Evolutionary conservation across 2,329 filamentous ascomycete genomes (phyloP).

Genomic region (Phoma sp.): DNA sequence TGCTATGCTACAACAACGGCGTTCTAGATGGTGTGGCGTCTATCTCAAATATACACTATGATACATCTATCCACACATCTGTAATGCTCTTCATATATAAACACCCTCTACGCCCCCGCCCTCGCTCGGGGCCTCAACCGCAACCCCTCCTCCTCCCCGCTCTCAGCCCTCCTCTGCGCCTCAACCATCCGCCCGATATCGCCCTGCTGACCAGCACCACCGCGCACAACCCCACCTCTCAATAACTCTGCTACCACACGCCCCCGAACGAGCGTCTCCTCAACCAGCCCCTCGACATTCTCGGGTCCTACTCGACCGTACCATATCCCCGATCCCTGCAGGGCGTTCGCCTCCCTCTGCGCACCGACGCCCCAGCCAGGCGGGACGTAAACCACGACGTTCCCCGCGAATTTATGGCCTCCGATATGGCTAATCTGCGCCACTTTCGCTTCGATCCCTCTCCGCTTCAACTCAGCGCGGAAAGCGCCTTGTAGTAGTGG

Average conservation of each 20-base stretch:
- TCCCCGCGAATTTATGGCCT: conserved; percentile 85
- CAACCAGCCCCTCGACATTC: conserved; percentile 77
- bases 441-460: conserved; percentile 64
- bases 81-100: too few species aligned
- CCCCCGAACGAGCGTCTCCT: conserved; percentile 72
- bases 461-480: conserved; percentile 60
- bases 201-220: background rate
- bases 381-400: conserved; percentile 81
- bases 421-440: conserved; percentile 80
- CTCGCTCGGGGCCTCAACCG: conserved; percentile 31
- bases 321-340: conserved; percentile 79
- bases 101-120: background rate
- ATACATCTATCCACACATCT: background rate
- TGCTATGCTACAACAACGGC: too few species aligned
- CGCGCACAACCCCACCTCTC: conserved; percentile 66
- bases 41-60: background rate
- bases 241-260: conserved; percentile 74
- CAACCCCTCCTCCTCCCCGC: conserved; percentile 20
- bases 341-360: conserved; percentile 53
- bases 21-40: too few species aligned
- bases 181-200: conserved; percentile 41
- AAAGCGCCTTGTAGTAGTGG: conserved; percentile 77
- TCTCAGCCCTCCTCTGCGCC: conserved; percentile 36
- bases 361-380: conserved; percentile 45
- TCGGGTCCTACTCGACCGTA: conserved; percentile 78